These are phyloP conservation scores for Santalum album DNA, from an alignment of 164 flowering plant species.

Conservation along the genomic window DNA sequence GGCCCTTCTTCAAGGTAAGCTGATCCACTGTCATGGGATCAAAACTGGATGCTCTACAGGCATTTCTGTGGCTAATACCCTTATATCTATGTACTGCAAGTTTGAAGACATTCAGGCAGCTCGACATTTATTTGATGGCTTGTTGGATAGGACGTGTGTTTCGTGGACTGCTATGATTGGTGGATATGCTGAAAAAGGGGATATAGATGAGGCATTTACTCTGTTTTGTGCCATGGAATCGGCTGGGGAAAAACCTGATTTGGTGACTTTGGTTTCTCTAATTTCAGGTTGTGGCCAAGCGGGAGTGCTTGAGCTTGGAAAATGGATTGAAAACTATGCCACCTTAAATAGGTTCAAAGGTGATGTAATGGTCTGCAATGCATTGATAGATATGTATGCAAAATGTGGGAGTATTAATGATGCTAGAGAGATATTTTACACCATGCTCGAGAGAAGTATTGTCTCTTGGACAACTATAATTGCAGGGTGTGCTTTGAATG, in stretches of 20 bases:
- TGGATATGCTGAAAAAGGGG: constrained; percentile 47
- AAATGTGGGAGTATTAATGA: constrained; percentile 49
- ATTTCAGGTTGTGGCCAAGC: constrained; percentile 44
- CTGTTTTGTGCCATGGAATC: constrained; percentile 43
- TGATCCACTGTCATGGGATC: constrained; percentile 38
- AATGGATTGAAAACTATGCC: constrained; percentile 37
- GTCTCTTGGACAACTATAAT: constrained; percentile 69
- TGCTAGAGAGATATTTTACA: constrained; percentile 33
- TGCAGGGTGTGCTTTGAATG: constrained; percentile 50
- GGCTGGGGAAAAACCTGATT: constrained; percentile 48
- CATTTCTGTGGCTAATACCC: constrained; percentile 33
- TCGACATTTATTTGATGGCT: constrained; percentile 31
- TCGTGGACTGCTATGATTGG: constrained; percentile 58
- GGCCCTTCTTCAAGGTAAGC: constrained; percentile 23
- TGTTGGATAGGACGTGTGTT: constrained; percentile 36
- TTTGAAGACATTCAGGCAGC: constrained; percentile 37
- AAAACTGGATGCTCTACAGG: constrained; percentile 33
- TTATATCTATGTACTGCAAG: constrained; percentile 55
- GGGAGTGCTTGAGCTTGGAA: constrained; percentile 51
- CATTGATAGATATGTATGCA: constrained; percentile 58
- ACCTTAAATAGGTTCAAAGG: constrained; percentile 20
- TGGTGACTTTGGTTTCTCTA: constrained; percentile 43
- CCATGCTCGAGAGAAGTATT: constrained; percentile 32
- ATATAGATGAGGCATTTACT: constrained; percentile 33
- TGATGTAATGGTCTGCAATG: constrained; percentile 37